Evolutionary conservation across 2,329 filamentous ascomycete species (phyloP), one percentile per base, ranked within the genome.

Genomic region (Amphichorda felina): DNA sequence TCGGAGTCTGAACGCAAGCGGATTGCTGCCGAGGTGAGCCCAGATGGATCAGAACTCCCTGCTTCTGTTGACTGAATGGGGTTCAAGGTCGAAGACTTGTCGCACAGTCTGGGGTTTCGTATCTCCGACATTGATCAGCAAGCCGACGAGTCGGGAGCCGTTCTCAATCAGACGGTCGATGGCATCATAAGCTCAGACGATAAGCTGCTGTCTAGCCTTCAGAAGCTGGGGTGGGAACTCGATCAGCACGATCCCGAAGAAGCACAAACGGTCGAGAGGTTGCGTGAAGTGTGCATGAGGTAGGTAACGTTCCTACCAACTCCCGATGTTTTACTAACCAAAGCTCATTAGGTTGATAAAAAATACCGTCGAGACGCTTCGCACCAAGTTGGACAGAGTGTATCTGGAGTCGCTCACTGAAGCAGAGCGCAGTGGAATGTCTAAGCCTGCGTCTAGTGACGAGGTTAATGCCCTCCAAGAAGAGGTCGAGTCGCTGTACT

Each of bases 401-500:
- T 77, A 72, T 39, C 52, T 76, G 1, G 64, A 74, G 33, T 53
- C 61, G 2, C 50, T 72, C 1, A 24, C 49, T 2, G 40, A 44
- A 0, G 50, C 47, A 1, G 51, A 55, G 29, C 46, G 47, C 2
- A 46, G 48, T 1, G 49, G 46, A 0, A 49, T 55, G 27, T 40
- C 42, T 8, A 43, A 43, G 4, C 41, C 49, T 5, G 53, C 51
- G 0, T 46, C 52, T 0, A 41, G 43, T 1, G 59, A 57, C 5
- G 68, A 73, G 33, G 61, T 68, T 8, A 58, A 56, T 11, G 62
- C 66, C 4, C 50, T 81, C 2, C 70, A 78, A 45, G 68, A 71
- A 22, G 80, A 84, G 47, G 61, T 85, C 1, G 76, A 82, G 43
- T 81, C 77, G 4, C 60, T 85, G 3, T 79, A 81, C 44, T 62